phyloP scores from a whole-genome alignment of 208 protist species.

The Wallacemonas sp. region DNA sequence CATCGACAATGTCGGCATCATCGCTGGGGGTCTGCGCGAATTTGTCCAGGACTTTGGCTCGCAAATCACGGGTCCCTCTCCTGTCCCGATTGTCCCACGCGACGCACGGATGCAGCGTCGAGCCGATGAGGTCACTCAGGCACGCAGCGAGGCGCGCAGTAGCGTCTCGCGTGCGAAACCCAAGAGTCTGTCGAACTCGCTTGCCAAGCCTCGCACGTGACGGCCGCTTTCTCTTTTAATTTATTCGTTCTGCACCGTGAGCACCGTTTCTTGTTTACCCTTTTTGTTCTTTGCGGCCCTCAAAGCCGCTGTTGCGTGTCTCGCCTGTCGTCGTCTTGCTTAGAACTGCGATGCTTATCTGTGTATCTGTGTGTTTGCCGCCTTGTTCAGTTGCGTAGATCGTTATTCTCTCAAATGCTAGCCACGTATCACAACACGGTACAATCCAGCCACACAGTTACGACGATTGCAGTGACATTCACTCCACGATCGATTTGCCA shows the following conservation, averaged over 20 bases:
- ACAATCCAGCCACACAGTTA: too few relatives aligned
- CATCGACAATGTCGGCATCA: conserved; percentile 83
- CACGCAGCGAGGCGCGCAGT: conserved; percentile 74
- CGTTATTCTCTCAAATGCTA: too few relatives aligned
- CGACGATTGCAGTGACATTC: too few relatives aligned
- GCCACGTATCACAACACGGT: too few relatives aligned
- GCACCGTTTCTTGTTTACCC: too few relatives aligned
- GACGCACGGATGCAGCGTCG: conserved; percentile 73
- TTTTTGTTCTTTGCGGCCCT: too few relatives aligned
- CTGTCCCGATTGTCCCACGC: conserved; percentile 69
- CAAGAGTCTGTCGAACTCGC: conserved; percentile 82
- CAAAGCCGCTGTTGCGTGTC: too few relatives aligned
- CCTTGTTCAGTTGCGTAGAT: too few relatives aligned
- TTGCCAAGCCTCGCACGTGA: conserved; percentile 45
- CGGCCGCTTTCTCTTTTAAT: neutral
- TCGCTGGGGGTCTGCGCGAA: conserved; percentile 81
- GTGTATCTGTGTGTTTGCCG: too few relatives aligned
- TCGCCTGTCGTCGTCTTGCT: too few relatives aligned
- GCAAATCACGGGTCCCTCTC: conserved; percentile 52
- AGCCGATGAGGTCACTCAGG: conserved; percentile 61
- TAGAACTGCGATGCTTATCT: too few relatives aligned
- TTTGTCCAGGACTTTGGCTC: conserved; percentile 80
- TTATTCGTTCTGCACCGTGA: neutral
- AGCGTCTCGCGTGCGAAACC: conserved; percentile 73
- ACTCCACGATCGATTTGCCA: too few relatives aligned